Conservation (phyloP, 2,329 filamentous ascomycete species). For the Dactylellina leptospora region DNA sequence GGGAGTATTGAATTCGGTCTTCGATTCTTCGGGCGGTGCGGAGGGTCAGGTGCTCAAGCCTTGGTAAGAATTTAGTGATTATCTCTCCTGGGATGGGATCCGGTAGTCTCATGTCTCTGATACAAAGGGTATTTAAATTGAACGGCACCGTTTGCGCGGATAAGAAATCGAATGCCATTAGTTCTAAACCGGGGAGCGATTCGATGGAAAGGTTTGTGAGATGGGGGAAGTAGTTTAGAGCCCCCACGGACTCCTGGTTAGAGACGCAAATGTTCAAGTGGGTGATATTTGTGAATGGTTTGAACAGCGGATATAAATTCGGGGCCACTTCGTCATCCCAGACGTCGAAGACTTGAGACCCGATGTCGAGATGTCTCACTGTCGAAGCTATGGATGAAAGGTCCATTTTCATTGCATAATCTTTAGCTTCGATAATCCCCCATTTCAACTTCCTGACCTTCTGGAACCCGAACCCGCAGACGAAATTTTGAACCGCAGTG, state of each 20-base stretch:
- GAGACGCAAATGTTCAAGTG: slow-evolving; percentile 1
- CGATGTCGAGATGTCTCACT: neutral
- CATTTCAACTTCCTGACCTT: slow-evolving; percentile 16
- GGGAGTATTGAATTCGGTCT: neutral
- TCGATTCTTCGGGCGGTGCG: neutral
- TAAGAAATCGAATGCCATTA: slow-evolving; percentile 22
- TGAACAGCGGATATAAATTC: neutral
- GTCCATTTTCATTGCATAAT: slow-evolving; percentile 5
- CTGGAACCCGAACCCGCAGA: slow-evolving; percentile 33
- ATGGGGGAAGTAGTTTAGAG: slow-evolving; percentile 19
- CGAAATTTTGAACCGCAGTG: slow-evolving; percentile 21
- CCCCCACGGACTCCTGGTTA: neutral
- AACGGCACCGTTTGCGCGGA: slow-evolving; percentile 23
- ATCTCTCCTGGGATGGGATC: slow-evolving; percentile 6
- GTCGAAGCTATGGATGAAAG: slow-evolving; percentile 14
- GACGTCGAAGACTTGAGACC: neutral
- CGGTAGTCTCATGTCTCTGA: slow-evolving; percentile 4
- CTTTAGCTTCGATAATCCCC: slow-evolving; percentile 1
- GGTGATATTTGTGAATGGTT: slow-evolving; percentile 37
- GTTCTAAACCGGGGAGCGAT: neutral
- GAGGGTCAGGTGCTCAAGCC: slow-evolving; percentile 2
- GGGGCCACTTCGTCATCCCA: neutral
- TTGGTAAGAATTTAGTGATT: slow-evolving; percentile 18
- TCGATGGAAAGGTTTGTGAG: slow-evolving; percentile 18
- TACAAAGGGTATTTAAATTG: slow-evolving; percentile 8